Evolutionary conservation across 176 grass and related monocot genomes (phyloP).

Genomic region (Phragmites australis): DNA sequence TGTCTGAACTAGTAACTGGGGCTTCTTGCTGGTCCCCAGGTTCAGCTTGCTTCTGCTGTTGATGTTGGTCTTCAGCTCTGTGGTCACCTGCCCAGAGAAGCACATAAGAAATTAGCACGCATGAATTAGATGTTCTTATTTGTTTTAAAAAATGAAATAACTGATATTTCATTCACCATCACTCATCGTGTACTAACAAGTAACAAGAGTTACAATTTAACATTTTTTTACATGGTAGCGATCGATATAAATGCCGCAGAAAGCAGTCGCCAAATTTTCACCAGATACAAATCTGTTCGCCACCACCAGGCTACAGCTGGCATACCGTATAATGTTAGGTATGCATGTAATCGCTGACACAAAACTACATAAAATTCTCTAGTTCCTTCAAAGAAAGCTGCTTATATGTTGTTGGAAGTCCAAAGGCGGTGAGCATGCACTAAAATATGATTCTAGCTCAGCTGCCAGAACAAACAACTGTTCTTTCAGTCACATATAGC

Average conservation of each 20-base stretch:
- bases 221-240: neutral
- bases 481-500: neutral
- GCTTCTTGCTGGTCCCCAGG: constrained; percentile 40
- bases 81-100: constrained; percentile 31
- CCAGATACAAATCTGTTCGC: neutral
- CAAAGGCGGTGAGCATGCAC: neutral
- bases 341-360: neutral
- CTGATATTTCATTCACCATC: neutral
- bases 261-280: neutral
- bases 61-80: constrained; percentile 36
- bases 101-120: neutral
- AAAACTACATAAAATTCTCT: neutral
- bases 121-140: neutral
- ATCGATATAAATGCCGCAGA: neutral
- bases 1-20: constrained; percentile 43
- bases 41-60: constrained; percentile 43
- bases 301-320: neutral
- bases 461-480: neutral
- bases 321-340: neutral
- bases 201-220: neutral
- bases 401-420: neutral
- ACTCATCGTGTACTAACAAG: neutral
- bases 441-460: constrained; percentile 12
- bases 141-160: constrained; percentile 10
- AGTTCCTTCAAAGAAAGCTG: constrained; percentile 2